A percentile compares a stretch with the other conserved stretches of the same genome.
phyloP scores from a whole-genome alignment of 108 stramenopile species.

The Skeletonema grethae region DNA sequence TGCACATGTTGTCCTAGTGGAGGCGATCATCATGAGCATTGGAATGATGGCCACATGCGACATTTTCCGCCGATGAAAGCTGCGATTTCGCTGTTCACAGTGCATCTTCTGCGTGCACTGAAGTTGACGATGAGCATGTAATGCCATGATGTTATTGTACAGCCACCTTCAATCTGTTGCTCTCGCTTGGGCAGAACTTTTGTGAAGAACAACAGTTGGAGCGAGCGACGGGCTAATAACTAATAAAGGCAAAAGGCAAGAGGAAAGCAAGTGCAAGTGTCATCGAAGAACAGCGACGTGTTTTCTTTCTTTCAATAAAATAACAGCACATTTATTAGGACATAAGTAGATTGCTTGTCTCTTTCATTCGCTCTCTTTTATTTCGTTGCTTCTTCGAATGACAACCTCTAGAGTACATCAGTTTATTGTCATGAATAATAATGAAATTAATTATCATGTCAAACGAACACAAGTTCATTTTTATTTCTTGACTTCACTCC shows the following conservation, averaged over 20 bases:
- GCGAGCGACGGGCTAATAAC: too few relatives aligned
- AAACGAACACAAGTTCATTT: too few relatives aligned
- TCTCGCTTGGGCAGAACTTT: not conserved
- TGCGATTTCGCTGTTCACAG: not conserved
- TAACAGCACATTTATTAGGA: not conserved
- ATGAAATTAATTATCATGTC: too few relatives aligned
- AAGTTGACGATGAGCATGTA: not conserved
- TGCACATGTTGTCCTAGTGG: not conserved
- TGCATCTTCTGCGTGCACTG: not conserved
- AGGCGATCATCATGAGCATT: not conserved
- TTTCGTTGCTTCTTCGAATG: too few relatives aligned
- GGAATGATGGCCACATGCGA: not conserved
- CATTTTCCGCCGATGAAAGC: not conserved
- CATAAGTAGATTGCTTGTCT: too few relatives aligned
- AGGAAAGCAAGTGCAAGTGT: too few relatives aligned
- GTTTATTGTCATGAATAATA: too few relatives aligned
- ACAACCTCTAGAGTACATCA: too few relatives aligned
- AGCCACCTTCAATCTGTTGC: too few relatives aligned
- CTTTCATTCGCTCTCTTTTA: too few relatives aligned
- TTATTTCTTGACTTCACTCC: conserved; percentile 6
- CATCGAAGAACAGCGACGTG: not conserved
- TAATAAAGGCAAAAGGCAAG: too few relatives aligned
- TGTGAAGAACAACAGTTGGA: not conserved
- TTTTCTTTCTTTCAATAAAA: not conserved
- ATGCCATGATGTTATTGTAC: too few relatives aligned